phyloP scores from a whole-genome alignment of 1,284 basidiomycete species.

The Ceratobasidium sp. region DNA sequence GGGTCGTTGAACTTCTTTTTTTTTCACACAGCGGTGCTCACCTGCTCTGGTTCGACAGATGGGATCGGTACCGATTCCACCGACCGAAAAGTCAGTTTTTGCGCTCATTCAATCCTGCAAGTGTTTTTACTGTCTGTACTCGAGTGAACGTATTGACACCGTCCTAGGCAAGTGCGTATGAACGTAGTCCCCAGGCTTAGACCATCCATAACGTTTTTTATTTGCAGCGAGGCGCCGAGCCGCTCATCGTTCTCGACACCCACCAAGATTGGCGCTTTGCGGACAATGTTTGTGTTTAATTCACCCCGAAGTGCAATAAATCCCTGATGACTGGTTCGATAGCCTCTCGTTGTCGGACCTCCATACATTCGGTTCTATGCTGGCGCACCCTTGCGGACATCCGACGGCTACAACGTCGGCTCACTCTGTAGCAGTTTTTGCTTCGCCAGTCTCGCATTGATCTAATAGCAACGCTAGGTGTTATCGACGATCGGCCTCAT shows the following conservation, averaged over 20 bases:
- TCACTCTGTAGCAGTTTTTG: slow-evolving; percentile 56
- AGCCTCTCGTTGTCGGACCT: slow-evolving; percentile 75
- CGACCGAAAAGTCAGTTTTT: slow-evolving; percentile 74
- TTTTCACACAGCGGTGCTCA: slow-evolving; percentile 11
- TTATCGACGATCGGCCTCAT: slow-evolving; percentile 85
- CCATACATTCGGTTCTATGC: slow-evolving; percentile 89
- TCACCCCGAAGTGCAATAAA: background rate
- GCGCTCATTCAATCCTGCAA: slow-evolving; percentile 83
- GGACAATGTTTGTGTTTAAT: slow-evolving; percentile 64
- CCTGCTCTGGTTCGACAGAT: slow-evolving; percentile 54
- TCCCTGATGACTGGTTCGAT: slow-evolving; percentile 40
- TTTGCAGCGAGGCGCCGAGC: slow-evolving; percentile 72
- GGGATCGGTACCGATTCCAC: slow-evolving; percentile 65
- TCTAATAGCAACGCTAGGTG: slow-evolving; percentile 51
- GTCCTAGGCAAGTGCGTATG: slow-evolving; percentile 23
- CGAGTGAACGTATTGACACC: background rate
- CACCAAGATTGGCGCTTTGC: slow-evolving; percentile 86
- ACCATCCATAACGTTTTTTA: slow-evolving; percentile 38
- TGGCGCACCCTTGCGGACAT: slow-evolving; percentile 85
- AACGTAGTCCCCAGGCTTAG: background rate
- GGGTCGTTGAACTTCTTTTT: slow-evolving; percentile 49
- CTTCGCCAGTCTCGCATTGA: background rate
- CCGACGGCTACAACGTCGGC: slow-evolving; percentile 90
- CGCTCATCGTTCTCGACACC: slow-evolving; percentile 84
- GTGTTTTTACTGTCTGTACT: slow-evolving; percentile 56